These are phyloP conservation scores for Hypoxylon sp. DNA, from an alignment of 2,329 filamentous ascomycete species.

Conservation along the genomic window DNA sequence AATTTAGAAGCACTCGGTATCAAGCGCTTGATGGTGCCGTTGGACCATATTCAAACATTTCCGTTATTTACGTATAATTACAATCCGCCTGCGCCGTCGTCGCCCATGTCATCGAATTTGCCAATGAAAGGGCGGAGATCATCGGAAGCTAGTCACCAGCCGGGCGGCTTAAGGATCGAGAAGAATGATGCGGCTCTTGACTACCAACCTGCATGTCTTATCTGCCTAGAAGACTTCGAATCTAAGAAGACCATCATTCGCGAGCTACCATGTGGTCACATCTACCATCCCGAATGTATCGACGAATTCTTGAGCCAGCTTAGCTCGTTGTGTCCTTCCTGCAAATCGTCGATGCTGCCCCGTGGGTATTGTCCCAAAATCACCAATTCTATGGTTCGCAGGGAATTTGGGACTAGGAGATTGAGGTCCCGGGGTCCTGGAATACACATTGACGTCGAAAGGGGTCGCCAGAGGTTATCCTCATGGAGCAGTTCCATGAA, in stretches of 20 bases:
- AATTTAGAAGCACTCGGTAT: constrained; percentile 89
- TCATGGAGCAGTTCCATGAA: constrained; percentile 43
- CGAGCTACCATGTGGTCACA: constrained; percentile 89
- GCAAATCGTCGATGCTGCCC: constrained; percentile 86
- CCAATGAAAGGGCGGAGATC: constrained; percentile 44
- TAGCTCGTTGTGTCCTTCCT: constrained; percentile 90
- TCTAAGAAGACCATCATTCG: constrained; percentile 78
- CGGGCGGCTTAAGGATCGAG: constrained; percentile 34
- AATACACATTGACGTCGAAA: constrained; percentile 54
- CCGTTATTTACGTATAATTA: constrained; percentile 82
- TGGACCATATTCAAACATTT: constrained; percentile 76
- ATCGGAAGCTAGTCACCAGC: constrained; percentile 43
- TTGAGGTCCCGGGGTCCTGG: constrained; percentile 65
- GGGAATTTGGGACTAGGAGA: constrained; percentile 77
- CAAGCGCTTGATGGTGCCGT: constrained; percentile 82
- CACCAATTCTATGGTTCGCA: constrained; percentile 87
- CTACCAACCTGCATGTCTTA: constrained; percentile 86
- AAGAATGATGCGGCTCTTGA: constrained; percentile 63
- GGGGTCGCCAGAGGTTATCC: constrained; percentile 42
- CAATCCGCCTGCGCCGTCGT: constrained; percentile 59
- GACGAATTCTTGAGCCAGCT: constrained; percentile 83
- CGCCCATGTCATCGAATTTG: constrained; percentile 53
- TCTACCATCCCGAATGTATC: constrained; percentile 93
- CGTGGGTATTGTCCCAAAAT: constrained; percentile 74
- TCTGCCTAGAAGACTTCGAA: constrained; percentile 86